A percentile compares a stretch with the other conserved stretches of the same genome.
Evolutionary conservation across 495 filamentous ascomycete genomes (phyloP).

Genomic region (Penicillium tannophilum): DNA sequence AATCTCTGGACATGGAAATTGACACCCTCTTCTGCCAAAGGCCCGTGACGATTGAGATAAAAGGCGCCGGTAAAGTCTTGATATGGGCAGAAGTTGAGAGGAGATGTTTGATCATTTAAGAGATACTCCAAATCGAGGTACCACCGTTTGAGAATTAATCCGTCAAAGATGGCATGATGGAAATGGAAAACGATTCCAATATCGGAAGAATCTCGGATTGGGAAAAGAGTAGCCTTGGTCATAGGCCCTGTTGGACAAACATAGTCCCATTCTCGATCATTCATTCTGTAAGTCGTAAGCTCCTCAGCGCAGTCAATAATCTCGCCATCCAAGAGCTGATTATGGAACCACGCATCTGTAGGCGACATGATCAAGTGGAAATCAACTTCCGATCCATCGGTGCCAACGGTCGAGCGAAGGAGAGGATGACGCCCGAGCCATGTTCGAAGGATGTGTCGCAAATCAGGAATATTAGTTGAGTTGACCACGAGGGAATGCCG

Average conservation of each 20-base stretch:
- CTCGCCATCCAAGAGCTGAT: not conserved
- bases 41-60: not conserved
- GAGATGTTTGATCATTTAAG: not conserved
- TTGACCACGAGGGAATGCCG: not conserved
- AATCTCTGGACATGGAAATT: not conserved
- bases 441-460: not conserved
- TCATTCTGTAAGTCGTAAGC: not conserved
- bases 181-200: constrained; percentile 13
- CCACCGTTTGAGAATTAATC: constrained; percentile 7
- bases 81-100: not conserved
- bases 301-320: not conserved
- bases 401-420: constrained; percentile 6
- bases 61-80: not conserved
- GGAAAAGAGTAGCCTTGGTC: constrained; percentile 11
- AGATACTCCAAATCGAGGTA: not conserved
- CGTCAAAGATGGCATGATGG: constrained; percentile 16
- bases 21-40: not conserved
- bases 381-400: not conserved
- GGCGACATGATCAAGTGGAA: constrained; percentile 1
- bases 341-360: not conserved
- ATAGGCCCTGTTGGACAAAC: constrained; percentile 12
- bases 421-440: constrained; percentile 12
- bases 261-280: constrained; percentile 10
- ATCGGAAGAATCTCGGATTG: not conserved
- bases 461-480: no score